Conservation (phyloP, 768 basidiomycete genomes). For the Lanmaoa pseudosensibilis region DNA sequence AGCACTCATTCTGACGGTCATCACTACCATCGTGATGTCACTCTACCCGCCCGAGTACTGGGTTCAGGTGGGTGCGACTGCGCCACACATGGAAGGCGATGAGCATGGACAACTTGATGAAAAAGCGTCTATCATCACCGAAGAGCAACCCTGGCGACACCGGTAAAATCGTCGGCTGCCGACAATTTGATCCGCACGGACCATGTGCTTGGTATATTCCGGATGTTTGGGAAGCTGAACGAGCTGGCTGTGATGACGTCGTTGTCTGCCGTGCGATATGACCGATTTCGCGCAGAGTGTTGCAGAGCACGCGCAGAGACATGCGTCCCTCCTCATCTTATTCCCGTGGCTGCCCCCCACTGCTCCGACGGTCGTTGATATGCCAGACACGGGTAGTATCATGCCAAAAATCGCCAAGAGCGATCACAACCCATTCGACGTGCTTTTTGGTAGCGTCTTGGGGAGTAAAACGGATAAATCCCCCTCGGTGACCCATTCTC, state of each 20-base stretch:
- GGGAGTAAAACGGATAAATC: slow-evolving; percentile 37
- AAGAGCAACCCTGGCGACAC: slow-evolving; percentile 42
- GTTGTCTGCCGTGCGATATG: slow-evolving; percentile 73
- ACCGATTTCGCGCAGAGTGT: slow-evolving; percentile 73
- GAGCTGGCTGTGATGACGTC: slow-evolving; percentile 62
- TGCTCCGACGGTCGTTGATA: slow-evolving; percentile 3
- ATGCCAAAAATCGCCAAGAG: slow-evolving; percentile 16
- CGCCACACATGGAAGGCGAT: slow-evolving; percentile 27
- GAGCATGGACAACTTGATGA: slow-evolving; percentile 27
- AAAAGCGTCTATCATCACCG: slow-evolving; percentile 6
- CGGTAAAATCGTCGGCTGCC: slow-evolving; percentile 64
- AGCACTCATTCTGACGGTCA: slow-evolving; percentile 77
- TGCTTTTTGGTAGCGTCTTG: slow-evolving; percentile 45
- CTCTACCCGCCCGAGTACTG: slow-evolving; percentile 69
- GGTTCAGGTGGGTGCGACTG: slow-evolving; percentile 38
- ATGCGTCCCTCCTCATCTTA: slow-evolving; percentile 71
- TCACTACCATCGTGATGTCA: slow-evolving; percentile 69
- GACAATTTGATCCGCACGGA: slow-evolving; percentile 72
- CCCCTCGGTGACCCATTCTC: slow-evolving; percentile 64
- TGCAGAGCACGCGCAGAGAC: slow-evolving; percentile 59
- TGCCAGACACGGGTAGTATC: not conserved
- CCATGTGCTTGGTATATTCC: slow-evolving; percentile 70
- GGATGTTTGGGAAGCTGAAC: slow-evolving; percentile 74
- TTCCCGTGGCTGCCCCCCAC: slow-evolving; percentile 73
- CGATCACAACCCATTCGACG: slow-evolving; percentile 67